Conservation (phyloP, 345 rosid genomes). For the Linum lewisii region DNA sequence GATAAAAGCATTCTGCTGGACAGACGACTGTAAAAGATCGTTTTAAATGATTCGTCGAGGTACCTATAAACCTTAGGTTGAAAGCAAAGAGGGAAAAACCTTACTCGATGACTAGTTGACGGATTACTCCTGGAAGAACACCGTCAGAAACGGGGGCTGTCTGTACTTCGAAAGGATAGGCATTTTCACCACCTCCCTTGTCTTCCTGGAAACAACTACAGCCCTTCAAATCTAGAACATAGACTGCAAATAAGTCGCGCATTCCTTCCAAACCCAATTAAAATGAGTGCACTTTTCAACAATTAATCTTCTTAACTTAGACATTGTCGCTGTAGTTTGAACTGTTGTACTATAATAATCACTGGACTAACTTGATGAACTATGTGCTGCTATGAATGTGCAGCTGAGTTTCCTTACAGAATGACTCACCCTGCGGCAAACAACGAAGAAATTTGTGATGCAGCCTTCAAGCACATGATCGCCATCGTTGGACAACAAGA, state of each 20-base stretch:
- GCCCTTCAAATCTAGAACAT: neutral
- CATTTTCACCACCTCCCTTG: constrained; percentile 8
- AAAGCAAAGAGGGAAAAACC: constrained; percentile 5
- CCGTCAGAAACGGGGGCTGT: constrained; percentile 75
- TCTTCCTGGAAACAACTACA: constrained; percentile 29
- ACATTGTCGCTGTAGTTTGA: neutral
- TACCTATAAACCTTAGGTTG: neutral
- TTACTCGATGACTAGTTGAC: constrained; percentile 79
- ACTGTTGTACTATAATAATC: neutral
- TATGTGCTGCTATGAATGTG: neutral
- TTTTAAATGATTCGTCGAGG: neutral
- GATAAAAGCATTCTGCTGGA: neutral
- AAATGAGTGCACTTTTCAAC: neutral
- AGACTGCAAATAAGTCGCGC: neutral
- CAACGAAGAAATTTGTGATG: constrained; percentile 58
- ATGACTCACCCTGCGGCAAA: constrained; percentile 48
- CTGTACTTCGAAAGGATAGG: constrained; percentile 48
- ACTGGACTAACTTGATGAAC: neutral
- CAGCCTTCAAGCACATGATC: constrained; percentile 77
- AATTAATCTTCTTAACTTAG: neutral
- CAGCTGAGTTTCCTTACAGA: neutral
- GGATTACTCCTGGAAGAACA: constrained; percentile 77
- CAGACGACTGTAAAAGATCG: no score
- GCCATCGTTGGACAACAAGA: constrained; percentile 78
- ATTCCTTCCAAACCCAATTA: neutral